A percentile compares a stretch with the other conserved stretches of the same genome.
Evolutionary conservation across 345 rosid species (phyloP).

Genomic region (Gossypium rotundifolium): DNA sequence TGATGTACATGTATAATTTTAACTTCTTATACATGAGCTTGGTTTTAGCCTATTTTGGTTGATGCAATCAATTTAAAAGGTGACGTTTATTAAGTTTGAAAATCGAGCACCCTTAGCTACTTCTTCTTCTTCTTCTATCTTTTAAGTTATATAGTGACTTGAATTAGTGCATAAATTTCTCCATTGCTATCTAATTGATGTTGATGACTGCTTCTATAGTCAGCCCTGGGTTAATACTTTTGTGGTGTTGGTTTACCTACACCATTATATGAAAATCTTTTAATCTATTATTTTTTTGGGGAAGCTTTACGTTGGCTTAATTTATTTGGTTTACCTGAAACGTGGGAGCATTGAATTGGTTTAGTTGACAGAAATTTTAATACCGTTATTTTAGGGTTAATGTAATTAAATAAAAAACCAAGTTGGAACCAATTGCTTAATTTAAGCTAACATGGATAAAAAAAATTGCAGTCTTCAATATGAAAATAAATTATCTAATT

Average conservation of each 20-base stretch:
- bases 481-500: too few relatives aligned
- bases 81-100: not conserved
- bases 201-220: not conserved
- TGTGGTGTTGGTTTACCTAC: not conserved
- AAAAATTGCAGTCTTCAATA: too few relatives aligned
- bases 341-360: not conserved
- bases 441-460: too few relatives aligned
- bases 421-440: too few relatives aligned
- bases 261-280: not conserved
- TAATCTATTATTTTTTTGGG: not conserved
- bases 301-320: not conserved
- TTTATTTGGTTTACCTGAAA: not conserved
- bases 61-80: not conserved
- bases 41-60: not conserved
- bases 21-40: not conserved
- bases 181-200: conserved; percentile 7
- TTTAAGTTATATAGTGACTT: too few relatives aligned
- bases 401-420: too few relatives aligned
- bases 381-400: too few relatives aligned
- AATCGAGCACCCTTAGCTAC: not conserved
- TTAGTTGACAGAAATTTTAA: not conserved
- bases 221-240: not conserved
- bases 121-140: too few relatives aligned
- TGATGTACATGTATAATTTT: not conserved
- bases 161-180: not conserved